Conservation (phyloP, 495 filamentous ascomycete species). For the Neurospora sp. region DNA sequence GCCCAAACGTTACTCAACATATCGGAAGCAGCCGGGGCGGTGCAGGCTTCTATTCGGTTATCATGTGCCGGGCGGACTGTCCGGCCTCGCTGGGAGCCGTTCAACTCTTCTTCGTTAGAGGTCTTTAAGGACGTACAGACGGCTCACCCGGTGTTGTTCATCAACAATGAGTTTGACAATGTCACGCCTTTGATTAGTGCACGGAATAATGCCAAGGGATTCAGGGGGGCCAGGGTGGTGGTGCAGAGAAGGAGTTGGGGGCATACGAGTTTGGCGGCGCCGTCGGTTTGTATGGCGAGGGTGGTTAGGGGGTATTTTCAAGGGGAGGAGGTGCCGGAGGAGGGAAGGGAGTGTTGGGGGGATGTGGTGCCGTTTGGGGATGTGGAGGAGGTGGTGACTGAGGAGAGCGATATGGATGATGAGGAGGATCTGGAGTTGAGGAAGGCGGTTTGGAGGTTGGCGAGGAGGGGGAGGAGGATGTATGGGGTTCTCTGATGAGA, state of each 20-base stretch:
- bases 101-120: conserved; percentile 5
- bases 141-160: conserved; percentile 41
- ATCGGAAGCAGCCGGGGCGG: conserved; percentile 43
- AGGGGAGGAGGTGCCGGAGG: conserved; percentile 18
- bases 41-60: conserved; percentile 47
- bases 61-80: conserved; percentile 49
- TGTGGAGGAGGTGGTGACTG: not conserved
- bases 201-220: conserved; percentile 37
- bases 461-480: not conserved
- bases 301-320: conserved; percentile 28
- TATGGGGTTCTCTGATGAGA: not conserved
- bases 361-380: conserved; percentile 18
- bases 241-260: conserved; percentile 43
- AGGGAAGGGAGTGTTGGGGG: conserved; percentile 22
- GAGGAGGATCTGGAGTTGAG: conserved; percentile 1
- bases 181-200: conserved; percentile 44
- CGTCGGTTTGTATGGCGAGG: conserved; percentile 24
- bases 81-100: conserved; percentile 47
- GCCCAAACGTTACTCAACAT: conserved; percentile 35
- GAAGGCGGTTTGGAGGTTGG: conserved; percentile 2
- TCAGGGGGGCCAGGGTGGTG: conserved; percentile 42
- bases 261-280: conserved; percentile 27
- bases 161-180: conserved; percentile 48
- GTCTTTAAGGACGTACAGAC: conserved; percentile 15
- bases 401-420: not conserved